Evolutionary conservation across 129 eudicot species (phyloP).

Genomic region (Lactuca sativa): DNA sequence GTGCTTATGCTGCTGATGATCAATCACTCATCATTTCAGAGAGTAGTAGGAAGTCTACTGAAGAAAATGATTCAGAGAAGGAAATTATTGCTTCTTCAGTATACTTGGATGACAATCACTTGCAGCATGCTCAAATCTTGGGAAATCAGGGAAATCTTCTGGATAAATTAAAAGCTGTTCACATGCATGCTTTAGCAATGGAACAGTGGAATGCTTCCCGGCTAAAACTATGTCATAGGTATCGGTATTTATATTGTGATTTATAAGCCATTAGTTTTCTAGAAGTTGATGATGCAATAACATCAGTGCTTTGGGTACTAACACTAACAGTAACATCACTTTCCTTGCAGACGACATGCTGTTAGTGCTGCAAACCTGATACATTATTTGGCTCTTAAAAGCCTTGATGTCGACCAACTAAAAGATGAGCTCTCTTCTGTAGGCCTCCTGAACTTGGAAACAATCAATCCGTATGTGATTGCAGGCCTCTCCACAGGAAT

Average conservation of each 20-base stretch:
- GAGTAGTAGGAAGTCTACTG: constrained; percentile 28
- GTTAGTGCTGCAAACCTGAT: constrained; percentile 58
- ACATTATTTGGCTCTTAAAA: constrained; percentile 70
- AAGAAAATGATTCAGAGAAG: constrained; percentile 31
- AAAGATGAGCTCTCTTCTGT: constrained; percentile 53
- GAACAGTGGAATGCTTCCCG: constrained; percentile 77
- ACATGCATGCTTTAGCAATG: constrained; percentile 70
- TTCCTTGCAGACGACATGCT: constrained; percentile 55
- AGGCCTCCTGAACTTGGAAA: constrained; percentile 70
- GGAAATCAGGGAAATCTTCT: constrained; percentile 50
- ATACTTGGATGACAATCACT: constrained; percentile 26
- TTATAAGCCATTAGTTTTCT: too few species aligned
- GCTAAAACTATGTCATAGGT: constrained; percentile 58
- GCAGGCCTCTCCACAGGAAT: constrained; percentile 76
- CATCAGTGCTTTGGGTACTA: too few species aligned
- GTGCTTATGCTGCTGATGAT: constrained; percentile 49
- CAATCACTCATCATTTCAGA: constrained; percentile 30
- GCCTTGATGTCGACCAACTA: constrained; percentile 65
- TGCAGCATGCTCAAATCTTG: constrained; percentile 20
- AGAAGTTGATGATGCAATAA: too few species aligned
- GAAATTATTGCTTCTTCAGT: constrained; percentile 34
- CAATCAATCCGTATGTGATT: constrained; percentile 54
- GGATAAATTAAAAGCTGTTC: constrained; percentile 74
- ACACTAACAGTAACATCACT: neutral
- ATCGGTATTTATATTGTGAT: constrained; percentile 10